Base-by-base conservation (phyloP, 179 eudicot genomes). In the Vitellaria paradoxa region DNA sequence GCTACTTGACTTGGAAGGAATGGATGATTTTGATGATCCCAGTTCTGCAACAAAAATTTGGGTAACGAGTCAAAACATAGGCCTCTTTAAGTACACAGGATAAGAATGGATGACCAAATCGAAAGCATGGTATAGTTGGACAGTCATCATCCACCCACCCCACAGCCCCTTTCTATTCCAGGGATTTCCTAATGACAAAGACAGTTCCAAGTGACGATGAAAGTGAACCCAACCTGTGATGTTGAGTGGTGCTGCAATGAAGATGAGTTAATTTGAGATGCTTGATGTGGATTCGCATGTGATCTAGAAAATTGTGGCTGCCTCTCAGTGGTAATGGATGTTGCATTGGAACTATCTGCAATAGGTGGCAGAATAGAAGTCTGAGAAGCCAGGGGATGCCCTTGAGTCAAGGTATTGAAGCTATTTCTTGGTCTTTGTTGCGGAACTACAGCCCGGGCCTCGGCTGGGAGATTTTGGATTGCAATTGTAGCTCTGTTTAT, bases 381-480 rank as follows among this genome's bases (percentile, higher is more conserved):
- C 74, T 82, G 90, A 60, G 83, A 72, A 77, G 86, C 78, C 62
- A 46, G 74, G 52, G 91, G 72, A 14, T 84, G 61, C 49, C 76
- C 77, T 75, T 60, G 64, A 17, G 74, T 66, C 73, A 82, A 77
- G 45, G 50, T 59, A 45, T 77, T 82, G 76, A 72, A 30, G 55
- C 55, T 71, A 40, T 80, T 84, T 72, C 83, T 74, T 72, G 81
- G 21, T 68, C 81, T 80, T 45, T 79, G 85, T 70, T 74, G 86
- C 37, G 77, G 46, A 74, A 69, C 79, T 23, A 87, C 64, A 59
- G 82, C 56, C 23, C 85, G 81, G 53, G 73, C n/a, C 73, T 76
- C 91, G 24, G 85, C 97, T 42, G 93, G 89, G 68, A 88, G 92
- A 52, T 92, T 91, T 81, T 90, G 98, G 80, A 85, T 80, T 65